Percentiles rank a stretch among this genome's conserved stretches.
Conservation (phyloP, 2,329 filamentous ascomycete species). For the Alternaria sp. region DNA sequence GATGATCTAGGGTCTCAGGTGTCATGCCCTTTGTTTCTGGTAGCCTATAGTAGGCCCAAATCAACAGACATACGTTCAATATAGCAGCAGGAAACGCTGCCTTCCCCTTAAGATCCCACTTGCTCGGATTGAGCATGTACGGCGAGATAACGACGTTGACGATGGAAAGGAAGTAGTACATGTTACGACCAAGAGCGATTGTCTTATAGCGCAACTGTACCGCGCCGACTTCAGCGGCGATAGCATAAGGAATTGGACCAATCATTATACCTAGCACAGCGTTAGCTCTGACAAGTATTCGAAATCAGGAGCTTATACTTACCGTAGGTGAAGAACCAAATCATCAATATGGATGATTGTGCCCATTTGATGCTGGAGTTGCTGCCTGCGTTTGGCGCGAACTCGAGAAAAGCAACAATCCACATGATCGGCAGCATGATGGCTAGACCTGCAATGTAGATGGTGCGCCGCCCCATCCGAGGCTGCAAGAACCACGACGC, state of each 20-base stretch:
- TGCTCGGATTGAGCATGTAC: conserved; percentile 19
- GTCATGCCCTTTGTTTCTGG: conserved; percentile 79
- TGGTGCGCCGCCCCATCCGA: conserved; percentile 73
- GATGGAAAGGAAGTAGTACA: conserved; percentile 77
- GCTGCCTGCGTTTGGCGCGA: conserved; percentile 47
- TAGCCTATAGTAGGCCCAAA: conserved; percentile 79
- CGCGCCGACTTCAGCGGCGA: conserved; percentile 82
- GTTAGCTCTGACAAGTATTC: background rate
- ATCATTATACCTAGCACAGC: conserved; percentile 66
- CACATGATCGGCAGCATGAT: conserved; percentile 73
- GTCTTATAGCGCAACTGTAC: conserved; percentile 85
- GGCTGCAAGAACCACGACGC: conserved; percentile 79
- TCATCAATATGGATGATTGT: conserved; percentile 19
- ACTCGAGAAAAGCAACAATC: conserved; percentile 64
- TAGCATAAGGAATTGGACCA: conserved; percentile 84
- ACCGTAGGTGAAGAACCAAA: conserved; percentile 73
- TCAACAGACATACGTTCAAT: conserved; percentile 68
- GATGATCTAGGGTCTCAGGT: conserved; percentile 81
- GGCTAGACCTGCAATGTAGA: conserved; percentile 74
- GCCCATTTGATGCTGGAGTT: conserved; percentile 53
- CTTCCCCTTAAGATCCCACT: conserved; percentile 72
- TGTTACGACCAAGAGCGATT: conserved; percentile 78
- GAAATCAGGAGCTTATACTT: background rate
- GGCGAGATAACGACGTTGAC: conserved; percentile 62
- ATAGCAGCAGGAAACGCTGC: conserved; percentile 79